A percentile compares a stretch with the other conserved stretches of the same genome.
Evolutionary conservation across 2,329 filamentous ascomycete species (phyloP).

Genomic region (Exutisphaerella laricina): DNA sequence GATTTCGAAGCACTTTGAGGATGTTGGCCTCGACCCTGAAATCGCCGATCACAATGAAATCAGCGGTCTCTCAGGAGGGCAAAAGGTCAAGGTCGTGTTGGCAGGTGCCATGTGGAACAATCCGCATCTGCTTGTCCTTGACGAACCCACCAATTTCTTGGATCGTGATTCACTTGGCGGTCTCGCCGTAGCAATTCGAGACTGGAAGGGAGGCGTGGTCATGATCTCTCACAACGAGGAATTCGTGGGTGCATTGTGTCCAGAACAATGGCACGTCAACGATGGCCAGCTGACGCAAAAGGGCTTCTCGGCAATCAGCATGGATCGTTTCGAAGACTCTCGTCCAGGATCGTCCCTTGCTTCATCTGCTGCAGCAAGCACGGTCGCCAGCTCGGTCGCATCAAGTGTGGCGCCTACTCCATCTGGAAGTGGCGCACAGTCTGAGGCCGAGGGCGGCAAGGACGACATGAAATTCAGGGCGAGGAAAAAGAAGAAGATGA

Average conservation of each 20-base stretch:
- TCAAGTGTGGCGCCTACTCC: slow-evolving; percentile 32
- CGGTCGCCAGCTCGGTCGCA: slow-evolving; percentile 51
- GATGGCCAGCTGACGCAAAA: slow-evolving; percentile 83
- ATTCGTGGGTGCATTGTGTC: slow-evolving; percentile 91
- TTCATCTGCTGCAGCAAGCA: slow-evolving; percentile 59
- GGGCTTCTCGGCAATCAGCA: slow-evolving; percentile 64
- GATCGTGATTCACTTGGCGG: slow-evolving; percentile 96
- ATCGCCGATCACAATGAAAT: slow-evolving; percentile 99
- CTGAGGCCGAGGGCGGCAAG: slow-evolving; percentile 70
- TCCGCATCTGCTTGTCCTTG: slow-evolving; percentile 91
- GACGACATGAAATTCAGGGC: slow-evolving; percentile 80
- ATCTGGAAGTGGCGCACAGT: slow-evolving; percentile 28
- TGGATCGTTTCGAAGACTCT: slow-evolving; percentile 83
- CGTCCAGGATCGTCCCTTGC: slow-evolving; percentile 62
- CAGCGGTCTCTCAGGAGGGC: slow-evolving; percentile 87
- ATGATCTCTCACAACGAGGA: slow-evolving; percentile 99
- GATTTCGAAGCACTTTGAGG: slow-evolving; percentile 97
- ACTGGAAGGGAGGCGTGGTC: slow-evolving; percentile 96
- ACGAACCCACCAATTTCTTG: slow-evolving; percentile 99
- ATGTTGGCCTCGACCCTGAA: slow-evolving; percentile 90
- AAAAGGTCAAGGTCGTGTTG: slow-evolving; percentile 98
- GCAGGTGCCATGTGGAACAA: slow-evolving; percentile 75
- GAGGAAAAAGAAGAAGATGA: slow-evolving; percentile 98
- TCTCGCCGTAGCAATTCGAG: slow-evolving; percentile 93
- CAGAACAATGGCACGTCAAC: slow-evolving; percentile 92